Percentiles rank a stretch among this genome's conserved stretches.
phyloP scores from a whole-genome alignment of 495 filamentous ascomycete genomes.

The Aspergillus egyptiacus region DNA sequence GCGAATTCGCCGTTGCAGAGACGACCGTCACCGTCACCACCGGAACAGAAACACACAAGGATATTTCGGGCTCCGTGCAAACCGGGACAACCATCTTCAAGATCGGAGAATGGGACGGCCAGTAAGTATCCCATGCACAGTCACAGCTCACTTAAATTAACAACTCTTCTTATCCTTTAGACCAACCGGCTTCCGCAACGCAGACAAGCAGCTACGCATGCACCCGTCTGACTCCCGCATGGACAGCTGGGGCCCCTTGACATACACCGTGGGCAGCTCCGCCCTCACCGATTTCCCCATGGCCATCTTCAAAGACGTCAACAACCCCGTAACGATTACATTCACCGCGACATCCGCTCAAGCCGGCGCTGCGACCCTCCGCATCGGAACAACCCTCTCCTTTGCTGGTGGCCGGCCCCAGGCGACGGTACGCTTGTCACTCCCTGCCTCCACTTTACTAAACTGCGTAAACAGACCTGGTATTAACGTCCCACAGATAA shows the following conservation, averaged over 20 bases:
- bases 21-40: conserved; percentile 49
- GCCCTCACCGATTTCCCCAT: conserved; percentile 52
- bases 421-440: conserved; percentile 14
- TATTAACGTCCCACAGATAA: conserved; percentile 32
- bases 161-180: conserved; percentile 16
- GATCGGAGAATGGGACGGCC: conserved; percentile 58
- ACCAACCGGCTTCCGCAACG: conserved; percentile 61
- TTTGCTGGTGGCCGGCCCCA: conserved; percentile 47
- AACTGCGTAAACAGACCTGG: no score
- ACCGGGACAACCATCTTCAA: conserved; percentile 52
- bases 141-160: background rate
- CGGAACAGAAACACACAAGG: conserved; percentile 45
- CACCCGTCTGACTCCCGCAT: conserved; percentile 60
- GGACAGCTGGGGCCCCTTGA: conserved; percentile 51
- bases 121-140: conserved; percentile 16
- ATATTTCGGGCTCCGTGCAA: conserved; percentile 45
- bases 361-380: conserved; percentile 49
- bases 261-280: conserved; percentile 54
- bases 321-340: conserved; percentile 56
- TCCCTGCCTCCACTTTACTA: background rate
- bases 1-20: conserved; percentile 52
- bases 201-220: conserved; percentile 59
- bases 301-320: conserved; percentile 58
- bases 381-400: conserved; percentile 58
- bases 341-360: conserved; percentile 50